phyloP scores from a whole-genome alignment of 495 filamentous ascomycete species.

The Neurospora sp. region DNA sequence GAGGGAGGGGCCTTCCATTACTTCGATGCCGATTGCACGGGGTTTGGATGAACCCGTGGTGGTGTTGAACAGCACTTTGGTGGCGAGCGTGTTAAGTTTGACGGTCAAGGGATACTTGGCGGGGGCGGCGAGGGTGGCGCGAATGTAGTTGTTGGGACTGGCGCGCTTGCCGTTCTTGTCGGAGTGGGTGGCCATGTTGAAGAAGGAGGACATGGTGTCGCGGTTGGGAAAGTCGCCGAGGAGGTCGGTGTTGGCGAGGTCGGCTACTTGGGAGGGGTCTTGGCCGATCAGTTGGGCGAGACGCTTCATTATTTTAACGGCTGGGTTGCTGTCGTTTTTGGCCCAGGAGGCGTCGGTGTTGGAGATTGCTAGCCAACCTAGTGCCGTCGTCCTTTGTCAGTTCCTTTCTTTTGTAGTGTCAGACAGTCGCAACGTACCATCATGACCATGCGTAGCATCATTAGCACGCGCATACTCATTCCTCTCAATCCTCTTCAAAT shows the following conservation, averaged over 20 bases:
- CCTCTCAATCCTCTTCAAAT: conserved; percentile 33
- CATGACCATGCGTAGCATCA: conserved; percentile 33
- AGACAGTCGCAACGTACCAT: conserved; percentile 4
- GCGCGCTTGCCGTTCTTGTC: conserved; percentile 29
- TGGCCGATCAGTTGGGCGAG: conserved; percentile 26
- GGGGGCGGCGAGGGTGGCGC: conserved; percentile 34
- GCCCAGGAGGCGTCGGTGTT: conserved; percentile 25
- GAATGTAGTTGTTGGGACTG: conserved; percentile 33
- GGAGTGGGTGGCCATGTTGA: conserved; percentile 33
- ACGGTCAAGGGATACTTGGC: conserved; percentile 35
- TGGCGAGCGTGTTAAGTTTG: conserved; percentile 37
- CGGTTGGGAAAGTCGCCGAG: conserved; percentile 24
- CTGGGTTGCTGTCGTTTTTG: conserved; percentile 13
- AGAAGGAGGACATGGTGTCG: conserved; percentile 32
- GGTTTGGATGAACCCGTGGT: conserved; percentile 12
- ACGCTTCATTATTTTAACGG: conserved; percentile 22
- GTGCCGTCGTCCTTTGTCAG: not conserved
- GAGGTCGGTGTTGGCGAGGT: conserved; percentile 29
- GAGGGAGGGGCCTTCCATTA: conserved; percentile 28
- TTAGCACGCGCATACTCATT: conserved; percentile 29
- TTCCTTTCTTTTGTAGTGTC: too few relatives aligned
- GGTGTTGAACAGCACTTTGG: conserved; percentile 32
- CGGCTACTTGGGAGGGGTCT: conserved; percentile 18
- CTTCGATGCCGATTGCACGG: conserved; percentile 35
- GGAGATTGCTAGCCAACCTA: conserved; percentile 32